These are phyloP conservation scores for Stemphylium lycopersici DNA, from an alignment of 2,329 filamentous ascomycete species.

Conservation along the genomic window DNA sequence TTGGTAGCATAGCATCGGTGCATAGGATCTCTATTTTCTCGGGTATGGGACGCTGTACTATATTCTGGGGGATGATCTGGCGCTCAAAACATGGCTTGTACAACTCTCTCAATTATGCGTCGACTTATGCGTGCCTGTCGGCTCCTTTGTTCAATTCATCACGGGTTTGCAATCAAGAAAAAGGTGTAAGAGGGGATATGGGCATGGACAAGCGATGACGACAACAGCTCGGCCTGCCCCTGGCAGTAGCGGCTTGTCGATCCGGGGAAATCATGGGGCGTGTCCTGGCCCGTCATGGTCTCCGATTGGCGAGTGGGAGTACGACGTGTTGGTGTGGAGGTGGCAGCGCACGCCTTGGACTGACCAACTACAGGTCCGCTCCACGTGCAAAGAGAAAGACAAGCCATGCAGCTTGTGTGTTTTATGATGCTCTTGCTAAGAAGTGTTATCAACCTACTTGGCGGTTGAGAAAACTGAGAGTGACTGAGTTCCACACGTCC, in stretches of 20 bases:
- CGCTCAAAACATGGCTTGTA: constrained; percentile 34
- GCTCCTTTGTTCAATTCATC: neutral
- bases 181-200: neutral
- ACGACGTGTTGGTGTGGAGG: constrained; percentile 24
- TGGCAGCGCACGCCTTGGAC: constrained; percentile 2
- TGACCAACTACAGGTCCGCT: neutral
- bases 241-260: constrained; percentile 23
- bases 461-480: neutral
- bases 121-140: neutral
- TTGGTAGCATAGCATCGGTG: constrained; percentile 49
- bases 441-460: neutral
- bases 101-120: neutral
- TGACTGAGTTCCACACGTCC: neutral
- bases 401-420: neutral
- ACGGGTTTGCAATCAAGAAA: neutral
- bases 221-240: constrained; percentile 17
- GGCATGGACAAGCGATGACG: constrained; percentile 8
- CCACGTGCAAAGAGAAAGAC: neutral
- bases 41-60: constrained; percentile 41
- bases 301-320: constrained; percentile 33
- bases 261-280: constrained; percentile 34
- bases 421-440: neutral
- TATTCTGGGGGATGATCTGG: constrained; percentile 35
- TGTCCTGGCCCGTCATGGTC: constrained; percentile 24
- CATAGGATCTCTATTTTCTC: constrained; percentile 35